These are phyloP conservation scores for Albifimbria verrucaria DNA, from an alignment of 2,329 filamentous ascomycete species.

Conservation along the genomic window DNA sequence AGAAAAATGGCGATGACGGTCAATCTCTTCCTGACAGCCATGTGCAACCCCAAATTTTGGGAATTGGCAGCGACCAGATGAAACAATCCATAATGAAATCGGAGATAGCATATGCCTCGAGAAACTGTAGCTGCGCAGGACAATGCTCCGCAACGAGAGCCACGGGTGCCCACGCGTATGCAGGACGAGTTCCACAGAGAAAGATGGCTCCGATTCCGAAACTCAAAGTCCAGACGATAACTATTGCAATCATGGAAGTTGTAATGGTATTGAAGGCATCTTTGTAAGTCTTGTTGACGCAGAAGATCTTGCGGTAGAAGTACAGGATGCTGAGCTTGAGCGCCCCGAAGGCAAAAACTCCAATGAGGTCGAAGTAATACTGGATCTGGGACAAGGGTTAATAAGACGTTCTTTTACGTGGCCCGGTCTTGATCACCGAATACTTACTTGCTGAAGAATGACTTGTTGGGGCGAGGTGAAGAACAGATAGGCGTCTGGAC, in stretches of 20 bases:
- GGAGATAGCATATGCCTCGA: neutral
- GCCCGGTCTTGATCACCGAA: neutral
- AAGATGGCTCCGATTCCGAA: neutral
- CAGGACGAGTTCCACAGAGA: neutral
- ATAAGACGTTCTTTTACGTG: neutral
- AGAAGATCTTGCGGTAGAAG: neutral
- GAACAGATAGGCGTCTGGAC: neutral
- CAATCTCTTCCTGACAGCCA: neutral
- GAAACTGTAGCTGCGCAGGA: neutral
- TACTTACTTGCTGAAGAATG: neutral
- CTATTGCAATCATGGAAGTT: neutral
- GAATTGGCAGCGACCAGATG: neutral
- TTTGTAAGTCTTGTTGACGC: neutral
- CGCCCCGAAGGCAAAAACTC: neutral
- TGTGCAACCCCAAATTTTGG: neutral
- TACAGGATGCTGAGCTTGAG: neutral
- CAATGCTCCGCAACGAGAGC: neutral
- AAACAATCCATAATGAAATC: neutral
- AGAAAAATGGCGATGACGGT: neutral
- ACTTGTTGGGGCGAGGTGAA: neutral
- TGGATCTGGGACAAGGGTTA: neutral
- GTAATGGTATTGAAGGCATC: neutral
- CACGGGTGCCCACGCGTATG: neutral
- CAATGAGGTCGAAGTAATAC: neutral
- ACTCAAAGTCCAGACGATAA: neutral